Evolutionary conservation across 1,284 basidiomycete species (phyloP), one percentile per base, ranked within the genome.

Genomic region (Trichosporon ovoides): DNA sequence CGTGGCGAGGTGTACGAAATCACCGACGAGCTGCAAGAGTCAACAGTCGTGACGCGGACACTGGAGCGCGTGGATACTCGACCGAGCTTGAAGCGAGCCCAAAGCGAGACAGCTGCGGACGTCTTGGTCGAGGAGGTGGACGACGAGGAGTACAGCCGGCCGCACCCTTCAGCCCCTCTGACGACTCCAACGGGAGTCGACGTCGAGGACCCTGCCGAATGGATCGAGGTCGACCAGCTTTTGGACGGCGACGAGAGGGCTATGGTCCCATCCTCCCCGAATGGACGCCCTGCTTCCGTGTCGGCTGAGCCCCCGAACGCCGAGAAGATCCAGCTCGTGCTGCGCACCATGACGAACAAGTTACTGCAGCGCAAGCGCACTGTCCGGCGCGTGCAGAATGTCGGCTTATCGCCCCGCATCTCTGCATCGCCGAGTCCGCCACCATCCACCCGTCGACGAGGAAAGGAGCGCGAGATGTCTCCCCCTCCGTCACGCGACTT

Each of bases 261-360:
- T 3, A 20, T 53, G 12, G 35, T 53, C 13, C 36, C 55, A 1
- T 50, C 56, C 19, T 24, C 19, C 12, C 22, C 52, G 22, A 53
- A 53, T 24, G 52, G 37, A 19, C 31, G 50, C 18, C 37, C 52
- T n/a, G 50, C 51, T 2, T 28, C 38, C 31, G 38, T 46, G 2
- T 38, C 38, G 19, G 24, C 37, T n/a, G 52, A 53, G 37, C n/a
- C 65, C 3, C 67, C 69, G 20, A 74, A 65, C 58, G 56, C 65
- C 10, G 69, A 73, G n/a, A 62, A 70, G 9, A 67, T 80, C 28
- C 77, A 80, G 57, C 67, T 79, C 16, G 77, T 80, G 1, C 66
- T 81, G 11, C 71, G 72, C 38, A 80, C 77, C 2, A 79, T 80
- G 69, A 81, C 78, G 9, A 73, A 75, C 58, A 77, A 76, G 67